Evolutionary conservation across 1,284 basidiomycete genomes (phyloP), one percentile per base, ranked within the genome.

Genomic region (Pterulicium gracile): DNA sequence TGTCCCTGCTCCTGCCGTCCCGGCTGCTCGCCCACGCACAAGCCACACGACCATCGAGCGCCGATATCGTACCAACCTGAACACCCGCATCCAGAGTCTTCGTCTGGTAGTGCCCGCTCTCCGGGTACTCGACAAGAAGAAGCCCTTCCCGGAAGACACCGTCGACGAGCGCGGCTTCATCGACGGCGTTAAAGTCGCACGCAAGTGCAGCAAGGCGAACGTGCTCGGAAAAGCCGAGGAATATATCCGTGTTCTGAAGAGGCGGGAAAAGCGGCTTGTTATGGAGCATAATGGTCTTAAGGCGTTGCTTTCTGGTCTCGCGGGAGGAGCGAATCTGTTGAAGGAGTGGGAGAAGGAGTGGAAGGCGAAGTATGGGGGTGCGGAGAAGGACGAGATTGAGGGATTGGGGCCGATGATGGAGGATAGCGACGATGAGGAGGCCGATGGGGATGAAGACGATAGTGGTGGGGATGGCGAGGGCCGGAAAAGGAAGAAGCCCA

Each of bases 21-120:
- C 62, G 20, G 57, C 64, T 14, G 62, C 65, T 1, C 76, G 84
- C 2, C 78, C 83, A n/a, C 88, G 88, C 63, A 88, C 86, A 0
- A 88, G 86, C 49, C 90, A 94, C 61, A 94, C 91, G 7, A 91
- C 88, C 19, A 93, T 94, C 53, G 91, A 94, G 63, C 77, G 91
- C 13, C 75, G 91, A 23, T 89, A 93, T 57, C 78, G 91, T 34
- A 92, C 90, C 14, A 93, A 93, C 61, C 74, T 94, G 49, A 94
- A 94, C 58, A 87, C 88, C 10, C 81, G 89, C 43, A 93, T 94
- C 40, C 81, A 85, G 48, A 82, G 83, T 47, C 69, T 94, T 36
- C 81, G 86, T 47, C 77, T 80, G 56, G 82, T 88, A 7, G 88
- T 92, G 1, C 88, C 88, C 1, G 89, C 88, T 0, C 70, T 92